Base-by-base conservation (phyloP, 2,329 filamentous ascomycete genomes). In the Zelopaecilomyces penicillatus region DNA sequence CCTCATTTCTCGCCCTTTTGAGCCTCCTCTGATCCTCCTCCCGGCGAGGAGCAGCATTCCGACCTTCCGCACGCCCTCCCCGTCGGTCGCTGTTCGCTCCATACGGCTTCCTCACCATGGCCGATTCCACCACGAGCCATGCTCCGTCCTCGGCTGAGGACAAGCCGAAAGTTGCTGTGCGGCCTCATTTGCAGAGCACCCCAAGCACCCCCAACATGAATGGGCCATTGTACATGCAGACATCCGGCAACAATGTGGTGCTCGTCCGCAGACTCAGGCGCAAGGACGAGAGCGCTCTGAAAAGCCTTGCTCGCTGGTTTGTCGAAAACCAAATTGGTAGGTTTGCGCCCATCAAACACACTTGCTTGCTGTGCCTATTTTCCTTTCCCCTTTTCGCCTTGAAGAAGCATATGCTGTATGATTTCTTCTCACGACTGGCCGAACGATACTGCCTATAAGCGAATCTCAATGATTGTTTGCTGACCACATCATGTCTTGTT, bases 261-360 rank as follows among this genome's bases (percentile, higher is more conserved):
- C 66, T 78, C 28, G 70, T 78, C 39, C 70, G 75, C 54, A 74
- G 77, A 52, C 65, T 75, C 50, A 82, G 76, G 67, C 70, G 71
- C 59, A 81, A 80, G 63, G 77, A 80, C 42, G 76, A 83, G 53
- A 73, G 79, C 44, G 70, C 79, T 35, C 67, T 77, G 64, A 80
- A 75, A 57, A 73, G 74, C 49, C 64, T 85, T 38, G 75, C 78
- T 49, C 71, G 74, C 58, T 87, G 83, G 80, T 76, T 90, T 61
- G 79, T 87, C 54, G 73, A 85, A 58, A 87, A 91, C 63, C 86
- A 91, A 63, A 82, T 87, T 57, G 85, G 86, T 90, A 80, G 48
- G 79, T 67, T 30, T 37, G 19, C 19, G 19, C 19, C 19, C 19
- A 19, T 19, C 19, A 19, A 19, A 19, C 19, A 19, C 19, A 19